phyloP scores from a whole-genome alignment of 257 asterid genomes.

The Solanum sejunctum region DNA sequence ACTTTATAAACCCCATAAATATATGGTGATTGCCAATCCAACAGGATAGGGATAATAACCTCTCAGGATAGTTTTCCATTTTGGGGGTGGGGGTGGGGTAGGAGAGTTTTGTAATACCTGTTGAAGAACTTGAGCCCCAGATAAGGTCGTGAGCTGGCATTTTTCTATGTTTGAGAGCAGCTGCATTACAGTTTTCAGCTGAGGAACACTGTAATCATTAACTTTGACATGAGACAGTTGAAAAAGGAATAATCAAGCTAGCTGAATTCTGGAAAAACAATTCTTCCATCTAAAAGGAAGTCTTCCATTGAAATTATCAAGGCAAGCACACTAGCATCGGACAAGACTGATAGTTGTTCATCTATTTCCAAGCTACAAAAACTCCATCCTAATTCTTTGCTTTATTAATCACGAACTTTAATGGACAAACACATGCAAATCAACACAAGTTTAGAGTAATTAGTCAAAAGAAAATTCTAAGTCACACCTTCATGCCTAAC shows the following conservation, averaged over 20 bases:
- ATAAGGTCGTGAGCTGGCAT: conserved; percentile 51
- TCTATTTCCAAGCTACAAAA: background rate
- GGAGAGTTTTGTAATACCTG: conserved; percentile 18
- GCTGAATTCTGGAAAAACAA: background rate
- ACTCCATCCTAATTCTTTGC: background rate
- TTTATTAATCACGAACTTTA: background rate
- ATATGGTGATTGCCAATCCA: background rate
- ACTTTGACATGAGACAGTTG: conserved; percentile 3
- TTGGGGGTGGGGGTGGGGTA: background rate
- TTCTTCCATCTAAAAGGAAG: background rate
- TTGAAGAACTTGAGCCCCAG: conserved; percentile 25
- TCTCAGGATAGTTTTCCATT: background rate
- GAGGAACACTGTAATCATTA: conserved; percentile 16
- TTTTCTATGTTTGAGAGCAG: conserved; percentile 65
- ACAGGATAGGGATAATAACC: background rate
- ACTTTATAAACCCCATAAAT: background rate
- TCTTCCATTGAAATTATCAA: background rate
- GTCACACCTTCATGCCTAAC: background rate
- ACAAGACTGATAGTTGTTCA: background rate
- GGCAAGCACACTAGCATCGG: background rate
- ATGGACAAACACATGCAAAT: background rate
- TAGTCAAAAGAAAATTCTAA: background rate
- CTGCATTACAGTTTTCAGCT: conserved; percentile 66
- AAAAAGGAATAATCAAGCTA: background rate
- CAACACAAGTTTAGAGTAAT: background rate